A percentile compares a stretch with the other conserved stretches of the same genome.
Conservation (phyloP, 2,329 filamentous ascomycete species). For the Colletotrichum gloeosporioides region DNA sequence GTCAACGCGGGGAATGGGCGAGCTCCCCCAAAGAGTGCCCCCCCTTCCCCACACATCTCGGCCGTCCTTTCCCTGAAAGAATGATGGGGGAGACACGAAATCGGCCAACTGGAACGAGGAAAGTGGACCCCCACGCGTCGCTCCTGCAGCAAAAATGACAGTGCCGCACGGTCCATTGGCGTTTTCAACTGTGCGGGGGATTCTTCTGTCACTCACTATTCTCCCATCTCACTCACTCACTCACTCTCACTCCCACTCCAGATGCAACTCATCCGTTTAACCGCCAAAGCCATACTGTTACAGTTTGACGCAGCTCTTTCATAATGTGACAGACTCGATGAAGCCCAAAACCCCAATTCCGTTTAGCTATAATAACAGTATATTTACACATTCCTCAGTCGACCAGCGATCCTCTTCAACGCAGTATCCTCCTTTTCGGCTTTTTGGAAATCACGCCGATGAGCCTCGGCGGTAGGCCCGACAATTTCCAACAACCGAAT, state of each 20-base stretch:
- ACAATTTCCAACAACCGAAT: neutral
- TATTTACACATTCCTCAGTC: neutral
- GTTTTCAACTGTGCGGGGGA: neutral
- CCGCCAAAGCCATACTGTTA: neutral
- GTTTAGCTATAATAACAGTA: neutral
- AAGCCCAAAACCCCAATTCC: accelerated
- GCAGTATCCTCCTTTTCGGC: neutral
- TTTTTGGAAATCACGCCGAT: neutral
- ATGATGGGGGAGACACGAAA: neutral
- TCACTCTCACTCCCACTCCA: neutral
- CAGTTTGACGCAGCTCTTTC: neutral
- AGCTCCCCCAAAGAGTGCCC: neutral
- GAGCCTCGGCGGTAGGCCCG: neutral
- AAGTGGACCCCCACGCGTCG: neutral
- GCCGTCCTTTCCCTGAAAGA: neutral
- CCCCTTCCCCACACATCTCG: slow-evolving; percentile 1
- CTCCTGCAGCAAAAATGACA: neutral
- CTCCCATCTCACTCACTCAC: neutral
- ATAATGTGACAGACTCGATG: no score
- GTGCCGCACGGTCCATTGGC: neutral
- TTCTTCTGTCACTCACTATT: neutral
- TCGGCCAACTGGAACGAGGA: neutral
- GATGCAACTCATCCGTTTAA: neutral
- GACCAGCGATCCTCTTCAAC: neutral
- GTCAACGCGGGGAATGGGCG: neutral